Base-by-base conservation (phyloP, 768 basidiomycete genomes). In the Kockovaella imperatae region DNA sequence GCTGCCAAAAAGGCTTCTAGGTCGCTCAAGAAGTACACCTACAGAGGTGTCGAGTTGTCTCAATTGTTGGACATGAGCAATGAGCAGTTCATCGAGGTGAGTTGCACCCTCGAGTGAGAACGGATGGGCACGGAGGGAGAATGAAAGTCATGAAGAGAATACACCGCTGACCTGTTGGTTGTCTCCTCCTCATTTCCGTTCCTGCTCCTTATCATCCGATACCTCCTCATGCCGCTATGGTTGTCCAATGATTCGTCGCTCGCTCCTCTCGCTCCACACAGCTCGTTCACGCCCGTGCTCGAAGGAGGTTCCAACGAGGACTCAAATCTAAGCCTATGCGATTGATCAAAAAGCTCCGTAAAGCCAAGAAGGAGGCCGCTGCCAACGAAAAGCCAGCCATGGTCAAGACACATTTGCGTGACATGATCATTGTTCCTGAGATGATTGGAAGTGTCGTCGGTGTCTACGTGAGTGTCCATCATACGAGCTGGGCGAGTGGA, bases 401-500 rank as follows among this genome's bases (percentile, higher is more conserved):
- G 62, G 93, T 99, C 69, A 99, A 97, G 81, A 99, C 95, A 49
- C 95, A 99, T 75, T 79, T 99, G 64, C 88, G 95, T 68, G 84
- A 97, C 77, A 97, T 99, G 95, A 93, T 97, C 75, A 84, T 99
- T 75, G 95, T 99, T 52, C 95, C 95, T 42, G 95, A 99, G 79
- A 97, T 99, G 95, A 96, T 99, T 74, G 95, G 95, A 54, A 84
- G 82, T 67, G 87, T 97, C 59, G 83, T 96, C 56, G 95, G 95
- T 55, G 93, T 97, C 72, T 97, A 99, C 83, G 67, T 69, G 60
- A 53, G 67, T 67, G 20, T 18, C 15, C 11, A 31, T 5, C 42
- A 30, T 29, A 11, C 39, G 14, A 2, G 32, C 17, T 14, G 13
- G 13, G 38, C 38, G 20, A 39, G n/a, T n/a, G n/a, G n/a, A n/a